Conservation (phyloP, 176 grass and related monocot genomes). For the Aegilops speltoides region DNA sequence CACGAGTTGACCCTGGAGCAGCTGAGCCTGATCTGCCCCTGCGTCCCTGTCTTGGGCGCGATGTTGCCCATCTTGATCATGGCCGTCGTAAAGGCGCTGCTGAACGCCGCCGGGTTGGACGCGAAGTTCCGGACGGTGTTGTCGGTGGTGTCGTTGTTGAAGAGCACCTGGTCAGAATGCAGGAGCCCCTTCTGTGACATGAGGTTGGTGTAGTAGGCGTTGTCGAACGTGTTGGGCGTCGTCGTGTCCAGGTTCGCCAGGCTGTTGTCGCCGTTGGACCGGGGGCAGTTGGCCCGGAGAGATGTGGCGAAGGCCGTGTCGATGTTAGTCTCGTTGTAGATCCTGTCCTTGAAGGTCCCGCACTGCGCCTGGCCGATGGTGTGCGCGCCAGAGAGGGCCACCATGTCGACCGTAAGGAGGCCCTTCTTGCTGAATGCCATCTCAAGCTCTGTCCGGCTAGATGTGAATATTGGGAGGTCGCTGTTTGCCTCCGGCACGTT, state of each 20-base stretch:
- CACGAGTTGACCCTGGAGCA: constrained; percentile 32
- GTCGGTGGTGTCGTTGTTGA: not conserved
- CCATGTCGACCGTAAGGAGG: not conserved
- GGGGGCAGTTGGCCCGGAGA: constrained; percentile 30
- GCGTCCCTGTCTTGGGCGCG: not conserved
- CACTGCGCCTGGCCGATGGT: constrained; percentile 49
- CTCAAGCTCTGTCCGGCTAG: not conserved
- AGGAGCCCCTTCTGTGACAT: constrained; percentile 41
- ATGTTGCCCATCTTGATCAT: constrained; percentile 40
- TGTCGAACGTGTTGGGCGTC: constrained; percentile 33
- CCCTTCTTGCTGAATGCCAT: not conserved
- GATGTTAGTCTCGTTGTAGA: constrained; percentile 46
- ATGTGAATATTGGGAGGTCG: not conserved
- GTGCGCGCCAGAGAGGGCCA: not conserved
- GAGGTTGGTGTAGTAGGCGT: constrained; percentile 43
- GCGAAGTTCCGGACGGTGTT: not conserved
- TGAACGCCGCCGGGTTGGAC: not conserved
- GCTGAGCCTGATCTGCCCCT: constrained; percentile 34
- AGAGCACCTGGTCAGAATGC: constrained; percentile 33
- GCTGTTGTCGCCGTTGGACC: not conserved
- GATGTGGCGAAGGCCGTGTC: constrained; percentile 29
- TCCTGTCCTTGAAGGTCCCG: constrained; percentile 27
- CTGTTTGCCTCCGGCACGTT: not conserved
- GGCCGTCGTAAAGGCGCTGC: not conserved
- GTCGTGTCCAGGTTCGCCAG: constrained; percentile 40